A percentile compares a stretch with the other conserved stretches of the same genome.
Conservation (phyloP, 225 moss, liverwort and hornwort genomes). For the Anthoceros angustus region DNA sequence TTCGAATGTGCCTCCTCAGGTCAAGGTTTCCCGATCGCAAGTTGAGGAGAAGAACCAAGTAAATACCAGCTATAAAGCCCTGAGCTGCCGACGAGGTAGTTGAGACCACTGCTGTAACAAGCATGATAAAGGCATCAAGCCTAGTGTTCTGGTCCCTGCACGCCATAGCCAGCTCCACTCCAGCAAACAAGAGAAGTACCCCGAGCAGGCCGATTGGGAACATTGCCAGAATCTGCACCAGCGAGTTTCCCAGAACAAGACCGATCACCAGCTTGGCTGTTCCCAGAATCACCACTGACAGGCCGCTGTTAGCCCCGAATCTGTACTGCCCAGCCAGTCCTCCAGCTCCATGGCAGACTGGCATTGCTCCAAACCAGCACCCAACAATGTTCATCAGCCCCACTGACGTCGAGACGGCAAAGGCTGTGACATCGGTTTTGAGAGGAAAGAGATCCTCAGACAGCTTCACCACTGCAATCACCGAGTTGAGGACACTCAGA, state of each 20-base stretch:
- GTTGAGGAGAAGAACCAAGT: background rate
- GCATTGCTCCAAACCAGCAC: constrained; percentile 91
- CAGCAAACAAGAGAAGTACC: constrained; percentile 59
- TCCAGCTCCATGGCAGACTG: constrained; percentile 72
- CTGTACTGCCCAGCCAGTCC: constrained; percentile 77
- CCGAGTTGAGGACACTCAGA: constrained; percentile 67
- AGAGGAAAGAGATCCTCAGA: constrained; percentile 69
- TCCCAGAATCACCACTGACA: constrained; percentile 55
- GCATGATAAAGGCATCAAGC: constrained; percentile 51
- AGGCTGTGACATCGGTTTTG: constrained; percentile 28
- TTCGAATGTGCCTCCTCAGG: background rate
- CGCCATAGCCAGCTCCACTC: constrained; percentile 64
- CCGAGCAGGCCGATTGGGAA: constrained; percentile 67
- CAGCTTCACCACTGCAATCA: constrained; percentile 67
- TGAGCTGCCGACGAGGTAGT: background rate
- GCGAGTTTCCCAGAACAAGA: constrained; percentile 43
- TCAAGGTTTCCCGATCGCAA: background rate
- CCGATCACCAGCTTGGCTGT: constrained; percentile 43
- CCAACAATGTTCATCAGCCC: constrained; percentile 77
- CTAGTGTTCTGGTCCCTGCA: constrained; percentile 56
- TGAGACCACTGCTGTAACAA: constrained; percentile 42
- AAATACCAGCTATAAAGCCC: background rate
- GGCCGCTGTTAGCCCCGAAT: constrained; percentile 54
- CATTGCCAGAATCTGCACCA: constrained; percentile 32
- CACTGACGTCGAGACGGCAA: constrained; percentile 42